Percentiles rank a stretch among this genome's conserved stretches.
Conservation (phyloP, 2,329 filamentous ascomycete species). For the Podosphaera leucotricha region DNA sequence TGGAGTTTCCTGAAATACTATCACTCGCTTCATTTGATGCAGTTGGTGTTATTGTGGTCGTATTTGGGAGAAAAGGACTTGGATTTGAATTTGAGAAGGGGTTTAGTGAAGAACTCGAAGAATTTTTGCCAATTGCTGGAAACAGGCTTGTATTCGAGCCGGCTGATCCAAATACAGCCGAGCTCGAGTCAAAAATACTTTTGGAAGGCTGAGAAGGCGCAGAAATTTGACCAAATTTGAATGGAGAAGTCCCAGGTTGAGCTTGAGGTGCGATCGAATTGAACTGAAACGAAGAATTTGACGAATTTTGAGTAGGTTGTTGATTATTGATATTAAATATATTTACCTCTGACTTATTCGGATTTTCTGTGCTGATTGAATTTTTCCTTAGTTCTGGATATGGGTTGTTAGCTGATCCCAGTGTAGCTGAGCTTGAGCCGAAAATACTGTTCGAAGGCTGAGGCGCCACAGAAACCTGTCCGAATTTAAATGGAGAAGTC, state of each 20-base stretch:
- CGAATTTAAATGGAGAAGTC: constrained; percentile 3
- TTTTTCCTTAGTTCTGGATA: too few species aligned
- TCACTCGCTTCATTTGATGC: not conserved
- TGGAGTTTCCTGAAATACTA: not conserved
- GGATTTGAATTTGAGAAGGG: not conserved
- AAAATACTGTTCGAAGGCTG: not conserved
- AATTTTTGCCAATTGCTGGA: not conserved
- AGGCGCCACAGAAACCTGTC: constrained; percentile 1
- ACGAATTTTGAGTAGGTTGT: constrained; percentile 1
- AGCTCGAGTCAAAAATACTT: not conserved
- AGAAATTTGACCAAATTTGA: constrained; percentile 4
- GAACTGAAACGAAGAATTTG: constrained; percentile 3
- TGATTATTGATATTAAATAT: constrained; percentile 2
- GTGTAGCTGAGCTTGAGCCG: not conserved
- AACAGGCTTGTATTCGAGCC: constrained; percentile 2
- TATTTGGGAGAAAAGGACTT: not conserved
- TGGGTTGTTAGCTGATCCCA: not conserved
- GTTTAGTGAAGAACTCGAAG: not conserved
- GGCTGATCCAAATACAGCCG: not conserved
- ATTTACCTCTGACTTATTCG: too few species aligned
- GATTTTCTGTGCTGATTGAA: too few species aligned
- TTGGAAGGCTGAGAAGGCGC: not conserved
- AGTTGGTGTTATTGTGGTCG: not conserved
- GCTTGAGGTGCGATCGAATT: constrained; percentile 1
- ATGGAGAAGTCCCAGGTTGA: constrained; percentile 1